Percentiles rank a stretch among this genome's conserved stretches.
Conservation (phyloP, 768 basidiomycete species). For the Sarcodon sp. region DNA sequence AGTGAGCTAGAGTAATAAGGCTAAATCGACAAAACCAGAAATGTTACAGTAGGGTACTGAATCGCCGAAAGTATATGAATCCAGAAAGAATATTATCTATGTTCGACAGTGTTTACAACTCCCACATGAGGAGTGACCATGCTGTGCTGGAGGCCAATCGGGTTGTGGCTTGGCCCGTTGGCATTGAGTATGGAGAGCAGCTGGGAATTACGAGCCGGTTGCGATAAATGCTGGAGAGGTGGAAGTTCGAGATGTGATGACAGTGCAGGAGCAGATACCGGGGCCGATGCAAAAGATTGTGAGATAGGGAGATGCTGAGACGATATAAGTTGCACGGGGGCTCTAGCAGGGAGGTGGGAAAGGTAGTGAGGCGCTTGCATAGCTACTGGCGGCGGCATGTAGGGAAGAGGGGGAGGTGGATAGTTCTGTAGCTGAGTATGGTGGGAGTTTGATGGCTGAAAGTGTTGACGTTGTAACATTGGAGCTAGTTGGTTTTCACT, state of each 20-base stretch:
- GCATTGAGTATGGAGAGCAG: constrained; percentile 23
- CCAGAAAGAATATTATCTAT: background rate
- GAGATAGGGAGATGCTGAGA: background rate
- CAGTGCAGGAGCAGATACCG: background rate
- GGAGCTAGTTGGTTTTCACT: too few species aligned
- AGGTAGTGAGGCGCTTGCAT: background rate
- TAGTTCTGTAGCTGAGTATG: too few species aligned
- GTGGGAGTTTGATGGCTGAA: too few species aligned
- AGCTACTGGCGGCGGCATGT: background rate
- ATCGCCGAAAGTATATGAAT: background rate
- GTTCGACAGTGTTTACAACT: constrained; percentile 5
- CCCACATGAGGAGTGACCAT: constrained; percentile 6
- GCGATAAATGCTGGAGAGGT: background rate
- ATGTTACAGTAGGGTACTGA: background rate
- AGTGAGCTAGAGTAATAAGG: constrained; percentile 9
- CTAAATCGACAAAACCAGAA: background rate
- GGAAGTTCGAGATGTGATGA: background rate
- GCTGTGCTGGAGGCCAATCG: constrained; percentile 1
- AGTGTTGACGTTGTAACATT: too few species aligned
- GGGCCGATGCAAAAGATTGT: background rate
- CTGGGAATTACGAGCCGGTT: constrained; percentile 11
- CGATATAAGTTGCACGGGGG: background rate
- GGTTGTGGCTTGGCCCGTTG: constrained; percentile 8
- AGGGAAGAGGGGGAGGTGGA: background rate
- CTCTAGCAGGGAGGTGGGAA: background rate